phyloP scores from a whole-genome alignment of 2,329 filamentous ascomycete species.

The Paradendryphiella salina region DNA sequence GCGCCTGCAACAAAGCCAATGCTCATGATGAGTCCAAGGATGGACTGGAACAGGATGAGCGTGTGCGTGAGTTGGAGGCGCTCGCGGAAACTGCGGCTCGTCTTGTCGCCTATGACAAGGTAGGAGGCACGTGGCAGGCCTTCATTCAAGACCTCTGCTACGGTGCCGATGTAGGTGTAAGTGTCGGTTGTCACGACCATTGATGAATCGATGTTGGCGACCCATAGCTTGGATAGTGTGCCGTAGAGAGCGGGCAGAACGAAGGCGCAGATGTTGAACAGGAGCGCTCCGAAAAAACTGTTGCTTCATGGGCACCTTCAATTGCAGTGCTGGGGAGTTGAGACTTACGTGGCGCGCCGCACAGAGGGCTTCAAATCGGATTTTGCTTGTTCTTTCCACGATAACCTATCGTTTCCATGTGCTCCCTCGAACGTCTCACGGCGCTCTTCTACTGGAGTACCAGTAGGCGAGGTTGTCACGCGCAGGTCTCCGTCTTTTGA shows the following conservation, averaged over 20 bases:
- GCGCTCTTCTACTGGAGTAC: too few species aligned
- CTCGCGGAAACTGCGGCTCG: constrained; percentile 55
- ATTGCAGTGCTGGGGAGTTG: too few species aligned
- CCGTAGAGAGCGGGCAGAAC: constrained; percentile 67
- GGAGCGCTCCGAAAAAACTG: constrained; percentile 59
- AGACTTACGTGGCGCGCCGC: too few species aligned
- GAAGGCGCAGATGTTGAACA: constrained; percentile 67
- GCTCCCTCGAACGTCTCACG: too few species aligned
- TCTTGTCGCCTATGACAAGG: constrained; percentile 68
- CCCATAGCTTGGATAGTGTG: constrained; percentile 71
- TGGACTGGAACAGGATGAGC: constrained; percentile 56
- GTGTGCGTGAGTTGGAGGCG: constrained; percentile 66
- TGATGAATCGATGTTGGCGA: constrained; percentile 66
- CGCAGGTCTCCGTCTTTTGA: too few species aligned
- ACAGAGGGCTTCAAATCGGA: too few species aligned
- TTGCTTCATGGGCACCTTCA: too few species aligned
- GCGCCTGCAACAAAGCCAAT: constrained; percentile 62
- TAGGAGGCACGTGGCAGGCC: constrained; percentile 70
- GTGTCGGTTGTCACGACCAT: constrained; percentile 66
- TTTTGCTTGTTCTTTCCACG: too few species aligned
- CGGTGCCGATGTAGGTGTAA: constrained; percentile 70
- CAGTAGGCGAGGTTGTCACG: too few species aligned
- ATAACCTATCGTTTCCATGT: too few species aligned
- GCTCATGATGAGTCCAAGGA: constrained; percentile 63
- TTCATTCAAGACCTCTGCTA: constrained; percentile 72